These are phyloP conservation scores for Penicillium hesseltinei DNA, from an alignment of 2,329 filamentous ascomycete genomes.

Conservation along the genomic window DNA sequence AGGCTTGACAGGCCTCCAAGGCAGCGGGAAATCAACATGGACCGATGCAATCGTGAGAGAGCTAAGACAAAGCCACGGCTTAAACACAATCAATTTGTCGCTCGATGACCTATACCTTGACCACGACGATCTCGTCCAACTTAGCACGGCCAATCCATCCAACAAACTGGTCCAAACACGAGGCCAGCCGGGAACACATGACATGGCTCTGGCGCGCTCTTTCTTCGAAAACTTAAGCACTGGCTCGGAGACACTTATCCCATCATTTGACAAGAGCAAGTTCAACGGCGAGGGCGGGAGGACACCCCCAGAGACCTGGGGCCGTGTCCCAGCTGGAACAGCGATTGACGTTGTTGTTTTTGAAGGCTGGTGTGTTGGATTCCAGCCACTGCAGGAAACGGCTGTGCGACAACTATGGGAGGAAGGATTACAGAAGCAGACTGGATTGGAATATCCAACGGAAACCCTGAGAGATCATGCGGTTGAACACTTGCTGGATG, in stretches of 20 bases:
- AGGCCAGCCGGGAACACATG: conserved; percentile 19
- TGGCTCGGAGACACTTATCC: conserved; percentile 2
- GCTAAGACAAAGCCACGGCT: conserved; percentile 3
- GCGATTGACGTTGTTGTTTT: conserved; percentile 17
- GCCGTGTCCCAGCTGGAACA: conserved; percentile 1
- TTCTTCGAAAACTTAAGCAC: conserved; percentile 13
- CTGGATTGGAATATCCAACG: conserved; percentile 1
- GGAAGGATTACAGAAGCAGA: not conserved
- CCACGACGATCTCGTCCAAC: conserved; percentile 12
- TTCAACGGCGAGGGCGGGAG: conserved; percentile 19
- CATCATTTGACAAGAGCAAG: conserved; percentile 18
- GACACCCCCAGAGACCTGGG: conserved; percentile 8
- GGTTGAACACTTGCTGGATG: conserved; percentile 10
- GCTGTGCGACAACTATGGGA: conserved; percentile 5
- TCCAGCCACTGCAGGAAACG: conserved; percentile 11
- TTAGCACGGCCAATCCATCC: conserved; percentile 6
- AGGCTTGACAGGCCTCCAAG: conserved; percentile 18
- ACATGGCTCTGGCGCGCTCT: conserved; percentile 8
- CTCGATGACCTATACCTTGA: conserved; percentile 20
- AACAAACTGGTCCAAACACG: conserved; percentile 17
- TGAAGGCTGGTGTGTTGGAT: conserved; percentile 20
- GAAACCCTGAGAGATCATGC: conserved; percentile 14
- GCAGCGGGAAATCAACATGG: conserved; percentile 21
- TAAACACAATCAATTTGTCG: conserved; percentile 17
- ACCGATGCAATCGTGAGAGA: conserved; percentile 13